Conservation (phyloP, 2,329 filamentous ascomycete species). For the Orbilia blumenaviensis region DNA sequence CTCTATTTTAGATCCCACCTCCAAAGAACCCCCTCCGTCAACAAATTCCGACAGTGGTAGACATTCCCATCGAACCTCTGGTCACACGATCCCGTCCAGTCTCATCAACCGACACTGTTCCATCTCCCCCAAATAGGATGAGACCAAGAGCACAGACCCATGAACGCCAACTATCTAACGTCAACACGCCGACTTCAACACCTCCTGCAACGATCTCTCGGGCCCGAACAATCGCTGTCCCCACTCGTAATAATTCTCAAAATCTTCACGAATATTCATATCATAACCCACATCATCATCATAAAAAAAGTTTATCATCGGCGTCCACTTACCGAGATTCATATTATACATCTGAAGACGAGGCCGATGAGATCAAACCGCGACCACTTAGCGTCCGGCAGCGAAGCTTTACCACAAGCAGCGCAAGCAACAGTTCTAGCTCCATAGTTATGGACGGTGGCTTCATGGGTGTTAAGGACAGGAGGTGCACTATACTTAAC, state of each 20-base stretch:
- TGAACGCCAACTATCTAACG: not conserved
- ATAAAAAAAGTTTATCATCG: slow-evolving; percentile 17
- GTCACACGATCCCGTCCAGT: not conserved
- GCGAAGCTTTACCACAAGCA: slow-evolving; percentile 31
- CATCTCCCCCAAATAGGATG: slow-evolving; percentile 6
- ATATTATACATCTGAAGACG: slow-evolving; percentile 50
- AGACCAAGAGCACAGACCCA: slow-evolving; percentile 16
- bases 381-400: slow-evolving; percentile 46
- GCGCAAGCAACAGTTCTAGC: slow-evolving; percentile 46
- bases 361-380: slow-evolving; percentile 35
- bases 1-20: slow-evolving; percentile 26
- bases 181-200: slow-evolving; percentile 1
- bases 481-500: slow-evolving; percentile 8
- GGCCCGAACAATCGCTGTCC: slow-evolving; percentile 28
- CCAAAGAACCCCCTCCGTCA: slow-evolving; percentile 47
- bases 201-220: slow-evolving; percentile 28
- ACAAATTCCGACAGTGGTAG: slow-evolving; percentile 22
- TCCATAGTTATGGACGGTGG: slow-evolving; percentile 40
- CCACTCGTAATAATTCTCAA: slow-evolving; percentile 17
- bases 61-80: slow-evolving; percentile 27
- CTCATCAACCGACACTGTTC: not conserved
- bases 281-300: slow-evolving; percentile 16
- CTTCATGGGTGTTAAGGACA: slow-evolving; percentile 6
- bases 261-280: not conserved
- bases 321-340: slow-evolving; percentile 28